Evolutionary conservation across 2,329 filamentous ascomycete species (phyloP).

Genomic region (Beauveria medogensis): DNA sequence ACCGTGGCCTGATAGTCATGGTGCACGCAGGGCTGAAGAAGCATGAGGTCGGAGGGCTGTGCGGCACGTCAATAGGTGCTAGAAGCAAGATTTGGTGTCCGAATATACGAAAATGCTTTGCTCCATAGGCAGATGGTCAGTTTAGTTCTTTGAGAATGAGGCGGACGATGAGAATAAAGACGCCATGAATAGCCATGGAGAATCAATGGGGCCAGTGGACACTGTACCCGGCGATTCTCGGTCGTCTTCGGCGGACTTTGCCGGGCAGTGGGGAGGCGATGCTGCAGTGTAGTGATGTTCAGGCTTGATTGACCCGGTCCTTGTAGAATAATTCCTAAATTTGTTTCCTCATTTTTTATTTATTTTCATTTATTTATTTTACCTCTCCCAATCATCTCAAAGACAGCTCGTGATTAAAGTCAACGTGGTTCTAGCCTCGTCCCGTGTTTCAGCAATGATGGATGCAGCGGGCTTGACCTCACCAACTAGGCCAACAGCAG

Average conservation of each 20-base stretch:
- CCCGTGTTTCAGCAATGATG: conserved; percentile 24
- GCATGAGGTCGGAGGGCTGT: background rate
- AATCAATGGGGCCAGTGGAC: background rate
- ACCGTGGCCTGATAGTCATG: background rate
- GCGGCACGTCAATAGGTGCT: background rate
- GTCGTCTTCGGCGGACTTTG: background rate
- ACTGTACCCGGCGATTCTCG: background rate
- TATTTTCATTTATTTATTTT: no score
- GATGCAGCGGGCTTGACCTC: conserved; percentile 28
- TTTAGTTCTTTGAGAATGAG: no score
- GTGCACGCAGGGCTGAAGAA: background rate
- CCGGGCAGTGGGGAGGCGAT: background rate
- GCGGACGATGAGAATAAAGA: no score
- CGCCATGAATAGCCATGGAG: no score
- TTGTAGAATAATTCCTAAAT: no score
- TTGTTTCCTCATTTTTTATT: no score
- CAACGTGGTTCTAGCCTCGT: background rate
- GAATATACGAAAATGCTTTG: background rate
- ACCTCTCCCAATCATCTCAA: background rate
- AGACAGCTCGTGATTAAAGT: background rate
- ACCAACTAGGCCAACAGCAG: conserved; percentile 35
- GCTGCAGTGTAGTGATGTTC: background rate
- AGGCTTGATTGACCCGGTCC: background rate
- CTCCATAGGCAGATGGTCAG: background rate
- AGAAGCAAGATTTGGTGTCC: background rate